Percentiles rank a stretch among this genome's conserved stretches.
phyloP scores from a whole-genome alignment of 2,329 filamentous ascomycete genomes.

The Hymenoscyphus salicellus region DNA sequence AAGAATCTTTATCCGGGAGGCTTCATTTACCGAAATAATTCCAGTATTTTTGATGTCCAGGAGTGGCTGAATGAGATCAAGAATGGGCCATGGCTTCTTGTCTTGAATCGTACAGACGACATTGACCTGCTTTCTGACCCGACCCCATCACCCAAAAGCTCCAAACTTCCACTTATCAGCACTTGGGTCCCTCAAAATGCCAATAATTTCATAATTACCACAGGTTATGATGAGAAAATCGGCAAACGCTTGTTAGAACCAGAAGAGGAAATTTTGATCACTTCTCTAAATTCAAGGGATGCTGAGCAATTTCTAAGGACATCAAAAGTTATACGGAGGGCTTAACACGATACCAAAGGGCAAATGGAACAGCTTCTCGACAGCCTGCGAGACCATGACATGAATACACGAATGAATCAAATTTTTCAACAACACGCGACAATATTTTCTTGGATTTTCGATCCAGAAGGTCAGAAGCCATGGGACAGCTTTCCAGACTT shows the following conservation, averaged over 20 bases:
- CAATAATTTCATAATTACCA: neutral
- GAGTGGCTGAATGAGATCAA: conserved; percentile 15
- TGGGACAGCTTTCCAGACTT: neutral
- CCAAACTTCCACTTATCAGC: neutral
- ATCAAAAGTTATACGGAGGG: too few relatives aligned
- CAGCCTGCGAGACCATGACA: neutral
- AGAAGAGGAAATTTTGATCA: neutral
- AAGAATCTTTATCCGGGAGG: conserved; percentile 23
- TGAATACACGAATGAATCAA: neutral
- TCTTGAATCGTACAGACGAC: conserved; percentile 24
- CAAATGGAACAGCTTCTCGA: neutral
- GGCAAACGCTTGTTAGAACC: neutral
- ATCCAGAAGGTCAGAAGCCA: neutral
- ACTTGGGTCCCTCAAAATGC: neutral
- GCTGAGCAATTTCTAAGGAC: neutral
- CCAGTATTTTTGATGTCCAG: conserved; percentile 8
- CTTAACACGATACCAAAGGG: too few relatives aligned
- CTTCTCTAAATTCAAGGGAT: neutral
- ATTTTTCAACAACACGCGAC: neutral
- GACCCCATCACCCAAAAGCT: neutral
- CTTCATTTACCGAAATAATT: conserved; percentile 38
- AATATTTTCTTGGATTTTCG: neutral
- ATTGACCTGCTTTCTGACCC: conserved; percentile 8
- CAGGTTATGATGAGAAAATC: neutral
- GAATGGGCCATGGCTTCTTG: conserved; percentile 22